phyloP scores from a whole-genome alignment of 164 flowering plant species.

The Dillenia turbinata region DNA sequence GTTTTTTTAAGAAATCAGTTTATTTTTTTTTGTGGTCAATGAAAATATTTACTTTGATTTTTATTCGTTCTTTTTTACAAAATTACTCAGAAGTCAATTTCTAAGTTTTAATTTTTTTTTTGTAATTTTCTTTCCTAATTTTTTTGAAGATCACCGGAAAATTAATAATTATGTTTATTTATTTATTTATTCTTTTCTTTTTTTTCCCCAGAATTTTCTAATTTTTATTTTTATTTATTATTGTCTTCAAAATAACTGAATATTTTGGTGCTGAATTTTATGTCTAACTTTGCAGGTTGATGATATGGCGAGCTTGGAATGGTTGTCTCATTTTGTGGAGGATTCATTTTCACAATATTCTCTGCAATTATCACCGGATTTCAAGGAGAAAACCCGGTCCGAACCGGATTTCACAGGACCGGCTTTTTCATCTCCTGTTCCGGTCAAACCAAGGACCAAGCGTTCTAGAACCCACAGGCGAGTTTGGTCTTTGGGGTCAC shows the following conservation, averaged over 20 bases:
- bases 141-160: too few relatives aligned
- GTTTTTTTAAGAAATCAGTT: too few relatives aligned
- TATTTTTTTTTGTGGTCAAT: too few relatives aligned
- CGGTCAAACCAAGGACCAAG: constrained; percentile 56
- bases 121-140: too few relatives aligned
- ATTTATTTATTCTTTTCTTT: neutral
- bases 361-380: constrained; percentile 15
- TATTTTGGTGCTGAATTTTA: neutral
- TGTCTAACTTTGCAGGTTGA: constrained; percentile 38
- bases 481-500: constrained; percentile 28
- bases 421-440: constrained; percentile 24
- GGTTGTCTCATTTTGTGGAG: constrained; percentile 76
- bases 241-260: neutral
- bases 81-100: too few relatives aligned
- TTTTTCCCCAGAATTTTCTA: neutral
- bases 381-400: constrained; percentile 11
- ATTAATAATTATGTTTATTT: too few relatives aligned
- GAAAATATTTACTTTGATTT: too few relatives aligned
- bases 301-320: constrained; percentile 63
- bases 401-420: constrained; percentile 17
- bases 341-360: constrained; percentile 56
- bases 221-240: neutral
- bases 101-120: too few relatives aligned
- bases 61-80: too few relatives aligned
- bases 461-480: constrained; percentile 29